These are phyloP conservation scores for Plenodomus biglobosus DNA, from an alignment of 2,329 filamentous ascomycete species.

Conservation along the genomic window DNA sequence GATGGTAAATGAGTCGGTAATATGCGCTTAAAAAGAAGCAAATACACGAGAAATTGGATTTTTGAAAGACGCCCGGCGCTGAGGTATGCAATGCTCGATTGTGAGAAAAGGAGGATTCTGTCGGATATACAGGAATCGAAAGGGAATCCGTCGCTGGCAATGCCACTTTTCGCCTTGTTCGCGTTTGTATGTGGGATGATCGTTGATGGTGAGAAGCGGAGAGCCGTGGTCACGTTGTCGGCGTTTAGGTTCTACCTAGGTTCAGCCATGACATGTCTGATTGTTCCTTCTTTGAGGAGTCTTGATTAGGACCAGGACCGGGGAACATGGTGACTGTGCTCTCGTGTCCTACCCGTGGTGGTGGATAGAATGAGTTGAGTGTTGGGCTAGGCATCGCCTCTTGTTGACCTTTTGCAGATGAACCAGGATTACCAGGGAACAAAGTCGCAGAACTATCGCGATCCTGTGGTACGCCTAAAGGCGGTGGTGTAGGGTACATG, in stretches of 20 bases:
- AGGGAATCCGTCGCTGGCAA: conserved; percentile 23
- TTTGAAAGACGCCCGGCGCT: conserved; percentile 30
- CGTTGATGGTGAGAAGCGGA: conserved; percentile 6
- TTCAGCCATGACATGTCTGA: conserved; percentile 82
- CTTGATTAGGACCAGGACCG: conserved; percentile 16
- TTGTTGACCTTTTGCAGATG: conserved; percentile 11
- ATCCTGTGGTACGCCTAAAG: conserved; percentile 20
- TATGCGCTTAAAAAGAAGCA: conserved; percentile 18
- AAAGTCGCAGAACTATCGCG: conserved; percentile 57
- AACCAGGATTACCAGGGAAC: conserved; percentile 34
- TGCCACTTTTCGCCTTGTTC: conserved; percentile 22
- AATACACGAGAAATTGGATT: conserved; percentile 8
- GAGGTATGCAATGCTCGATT: conserved; percentile 30
- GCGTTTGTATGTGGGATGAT: conserved; percentile 11
- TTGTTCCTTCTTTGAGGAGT: conserved; percentile 25
- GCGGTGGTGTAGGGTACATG: conserved; percentile 35
- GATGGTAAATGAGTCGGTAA: not conserved
- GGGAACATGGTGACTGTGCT: conserved; percentile 50
- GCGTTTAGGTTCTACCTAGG: conserved; percentile 53
- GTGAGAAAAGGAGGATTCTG: conserved; percentile 9
- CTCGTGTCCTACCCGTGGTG: conserved; percentile 57
- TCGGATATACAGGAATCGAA: conserved; percentile 16
- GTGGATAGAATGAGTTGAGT: conserved; percentile 53
- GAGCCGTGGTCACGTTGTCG: conserved; percentile 9
- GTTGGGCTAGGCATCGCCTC: conserved; percentile 46